Conservation (phyloP, 805 yeast species). For the Barnettozyma populi region DNA sequence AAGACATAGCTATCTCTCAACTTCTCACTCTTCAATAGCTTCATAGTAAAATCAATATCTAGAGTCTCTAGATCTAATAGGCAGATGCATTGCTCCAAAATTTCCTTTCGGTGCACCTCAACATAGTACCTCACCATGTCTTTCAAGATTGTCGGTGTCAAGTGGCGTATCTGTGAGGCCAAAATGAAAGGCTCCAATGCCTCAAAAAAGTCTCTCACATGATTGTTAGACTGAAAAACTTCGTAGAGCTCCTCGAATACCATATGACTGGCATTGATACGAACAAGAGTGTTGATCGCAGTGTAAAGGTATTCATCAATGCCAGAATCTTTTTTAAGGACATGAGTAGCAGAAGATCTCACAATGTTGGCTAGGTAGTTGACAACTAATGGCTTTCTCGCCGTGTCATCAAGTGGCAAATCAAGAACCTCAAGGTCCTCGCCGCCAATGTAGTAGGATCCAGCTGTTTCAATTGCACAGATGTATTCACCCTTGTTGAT, state of each 20-base stretch:
- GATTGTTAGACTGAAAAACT: slow-evolving; percentile 26
- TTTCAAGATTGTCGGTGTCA: slow-evolving; percentile 64
- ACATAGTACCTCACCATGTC: slow-evolving; percentile 52
- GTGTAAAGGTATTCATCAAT: slow-evolving; percentile 30
- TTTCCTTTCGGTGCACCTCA: slow-evolving; percentile 34
- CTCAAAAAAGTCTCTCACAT: slow-evolving; percentile 41
- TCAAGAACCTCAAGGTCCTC: slow-evolving; percentile 45
- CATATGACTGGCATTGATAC: slow-evolving; percentile 30
- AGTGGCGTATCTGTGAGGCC: slow-evolving; percentile 35
- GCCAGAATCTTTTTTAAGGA: slow-evolving; percentile 11
- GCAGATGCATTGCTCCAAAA: slow-evolving; percentile 65
- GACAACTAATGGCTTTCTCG: slow-evolving; percentile 44
- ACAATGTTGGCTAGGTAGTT: slow-evolving; percentile 55
- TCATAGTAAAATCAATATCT: slow-evolving; percentile 73
- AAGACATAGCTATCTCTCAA: slow-evolving; percentile 61
- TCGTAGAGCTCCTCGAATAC: slow-evolving; percentile 44
- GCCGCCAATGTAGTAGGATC: slow-evolving; percentile 44
- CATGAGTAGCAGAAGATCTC: slow-evolving; percentile 26
- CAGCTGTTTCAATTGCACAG: slow-evolving; percentile 52
- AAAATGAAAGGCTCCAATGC: slow-evolving; percentile 48
- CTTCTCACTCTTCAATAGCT: slow-evolving; percentile 49
- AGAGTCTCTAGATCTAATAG: slow-evolving; percentile 58
- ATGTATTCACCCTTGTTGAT: slow-evolving; percentile 45
- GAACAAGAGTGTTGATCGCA: slow-evolving; percentile 37
- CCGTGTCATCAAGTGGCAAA: slow-evolving; percentile 41